phyloP scores from a whole-genome alignment of 176 grass and related monocot species.

The Aegilops longissima region DNA sequence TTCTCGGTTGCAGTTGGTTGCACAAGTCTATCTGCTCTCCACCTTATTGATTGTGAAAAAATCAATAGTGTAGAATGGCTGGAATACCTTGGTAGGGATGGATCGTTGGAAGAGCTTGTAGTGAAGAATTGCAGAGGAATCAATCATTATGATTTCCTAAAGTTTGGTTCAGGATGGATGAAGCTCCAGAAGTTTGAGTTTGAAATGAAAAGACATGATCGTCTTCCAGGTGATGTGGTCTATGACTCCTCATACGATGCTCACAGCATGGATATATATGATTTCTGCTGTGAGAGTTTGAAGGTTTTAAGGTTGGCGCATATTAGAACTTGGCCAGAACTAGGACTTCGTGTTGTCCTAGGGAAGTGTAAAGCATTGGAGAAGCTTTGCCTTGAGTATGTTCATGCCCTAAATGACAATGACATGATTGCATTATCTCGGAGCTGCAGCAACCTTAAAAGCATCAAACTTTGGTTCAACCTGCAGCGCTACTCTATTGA shows the following conservation, averaged over 20 bases:
- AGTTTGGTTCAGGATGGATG: constrained; percentile 9
- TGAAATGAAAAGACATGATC: not conserved
- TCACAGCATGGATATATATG: not conserved
- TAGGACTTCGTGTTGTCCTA: not conserved
- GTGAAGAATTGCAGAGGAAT: constrained; percentile 9
- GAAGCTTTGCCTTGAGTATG: not conserved
- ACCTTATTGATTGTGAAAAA: not conserved
- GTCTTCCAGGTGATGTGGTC: not conserved
- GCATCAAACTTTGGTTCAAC: constrained; percentile 9
- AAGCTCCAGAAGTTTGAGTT: constrained; percentile 18
- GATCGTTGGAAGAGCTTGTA: not conserved
- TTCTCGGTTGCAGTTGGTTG: constrained; percentile 4
- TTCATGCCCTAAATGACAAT: not conserved
- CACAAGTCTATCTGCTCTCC: not conserved
- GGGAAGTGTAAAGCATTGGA: constrained; percentile 10
- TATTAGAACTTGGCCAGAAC: not conserved
- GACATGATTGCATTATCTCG: not conserved
- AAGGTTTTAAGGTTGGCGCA: constrained; percentile 1
- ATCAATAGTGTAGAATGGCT: not conserved
- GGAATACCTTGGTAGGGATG: constrained; percentile 9
- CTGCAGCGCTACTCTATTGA: not conserved
- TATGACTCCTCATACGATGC: not conserved
- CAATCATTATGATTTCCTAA: not conserved
- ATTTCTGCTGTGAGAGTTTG: constrained; percentile 1
- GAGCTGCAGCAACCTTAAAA: constrained; percentile 5